Evolutionary conservation across 2,329 filamentous ascomycete genomes (phyloP).

Genomic region (Cordyceps tenuipes): DNA sequence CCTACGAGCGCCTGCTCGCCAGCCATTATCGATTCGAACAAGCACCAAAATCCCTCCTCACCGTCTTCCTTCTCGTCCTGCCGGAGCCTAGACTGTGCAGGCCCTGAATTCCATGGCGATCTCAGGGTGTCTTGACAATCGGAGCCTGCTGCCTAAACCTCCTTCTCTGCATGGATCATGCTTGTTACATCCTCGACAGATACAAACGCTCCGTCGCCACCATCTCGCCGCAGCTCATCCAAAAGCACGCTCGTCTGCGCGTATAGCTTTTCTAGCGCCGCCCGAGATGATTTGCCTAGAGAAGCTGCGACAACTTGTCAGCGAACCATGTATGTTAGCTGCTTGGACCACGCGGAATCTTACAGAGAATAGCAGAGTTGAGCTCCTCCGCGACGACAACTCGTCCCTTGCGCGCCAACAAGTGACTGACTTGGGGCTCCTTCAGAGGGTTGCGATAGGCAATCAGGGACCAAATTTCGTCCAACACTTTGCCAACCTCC

Average conservation of each 20-base stretch:
- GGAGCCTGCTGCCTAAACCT: neutral
- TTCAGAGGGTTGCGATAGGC: conserved; percentile 77
- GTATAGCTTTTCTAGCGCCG: conserved; percentile 75
- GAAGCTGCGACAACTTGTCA: conserved; percentile 51
- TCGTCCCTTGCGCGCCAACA: conserved; percentile 69
- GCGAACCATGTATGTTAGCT: neutral
- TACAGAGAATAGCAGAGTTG: conserved; percentile 86
- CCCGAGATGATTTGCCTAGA: conserved; percentile 78
- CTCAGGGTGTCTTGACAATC: neutral
- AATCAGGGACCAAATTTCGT: conserved; percentile 80
- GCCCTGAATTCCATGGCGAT: neutral
- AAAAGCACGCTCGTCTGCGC: conserved; percentile 81
- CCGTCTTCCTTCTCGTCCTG: neutral
- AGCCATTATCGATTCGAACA: neutral
- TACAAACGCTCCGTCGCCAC: conserved; percentile 75
- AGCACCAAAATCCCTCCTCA: conserved; percentile 6
- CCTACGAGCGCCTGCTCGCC: neutral
- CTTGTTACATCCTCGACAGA: conserved; percentile 46
- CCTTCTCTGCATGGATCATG: conserved; percentile 27
- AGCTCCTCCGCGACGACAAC: conserved; percentile 82
- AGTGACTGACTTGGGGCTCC: conserved; percentile 63
- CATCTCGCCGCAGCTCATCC: conserved; percentile 71
- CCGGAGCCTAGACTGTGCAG: no score
- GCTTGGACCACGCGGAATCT: conserved; percentile 25
- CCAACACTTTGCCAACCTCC: conserved; percentile 64